Percentiles rank a stretch among this genome's conserved stretches.
Evolutionary conservation across 1,139 yeast species (phyloP).

Genomic region (Candida anutae): DNA sequence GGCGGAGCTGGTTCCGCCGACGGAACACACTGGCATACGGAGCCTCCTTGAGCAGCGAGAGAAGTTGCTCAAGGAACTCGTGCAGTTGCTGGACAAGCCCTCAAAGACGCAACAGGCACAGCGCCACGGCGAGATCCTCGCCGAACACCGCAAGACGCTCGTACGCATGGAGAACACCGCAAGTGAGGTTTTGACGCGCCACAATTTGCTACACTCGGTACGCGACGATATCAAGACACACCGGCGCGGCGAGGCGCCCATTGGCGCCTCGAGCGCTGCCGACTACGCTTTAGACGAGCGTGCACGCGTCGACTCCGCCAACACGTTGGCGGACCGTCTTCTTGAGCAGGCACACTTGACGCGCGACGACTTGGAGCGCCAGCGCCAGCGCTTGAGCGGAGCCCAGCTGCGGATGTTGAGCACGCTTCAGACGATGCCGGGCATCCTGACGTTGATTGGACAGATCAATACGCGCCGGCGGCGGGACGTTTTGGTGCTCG

Average conservation of each 20-base stretch:
- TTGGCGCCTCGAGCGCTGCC: conserved; percentile 34
- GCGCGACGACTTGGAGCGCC: conserved; percentile 73
- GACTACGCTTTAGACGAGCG: conserved; percentile 77
- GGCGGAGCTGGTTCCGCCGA: conserved; percentile 19
- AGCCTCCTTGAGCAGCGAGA: conserved; percentile 27
- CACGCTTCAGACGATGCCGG: conserved; percentile 68
- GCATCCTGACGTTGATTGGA: conserved; percentile 65
- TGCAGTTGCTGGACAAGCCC: conserved; percentile 40
- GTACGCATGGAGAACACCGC: conserved; percentile 51
- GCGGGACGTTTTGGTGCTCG: conserved; percentile 82
- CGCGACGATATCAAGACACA: conserved; percentile 68
- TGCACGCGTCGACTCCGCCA: conserved; percentile 63
- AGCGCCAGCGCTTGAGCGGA: conserved; percentile 53
- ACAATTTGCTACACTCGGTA: conserved; percentile 67
- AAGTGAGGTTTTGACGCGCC: conserved; percentile 66
- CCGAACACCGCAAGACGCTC: conserved; percentile 62
- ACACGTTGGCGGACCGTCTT: conserved; percentile 69
- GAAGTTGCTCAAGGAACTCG: conserved; percentile 21
- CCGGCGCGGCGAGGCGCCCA: conserved; percentile 27
- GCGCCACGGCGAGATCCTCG: conserved; percentile 71
- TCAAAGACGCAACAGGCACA: conserved; percentile 75
- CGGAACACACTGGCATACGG: conserved; percentile 54
- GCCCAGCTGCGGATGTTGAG: conserved; percentile 61
- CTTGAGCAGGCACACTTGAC: conserved; percentile 83
- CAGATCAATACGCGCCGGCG: conserved; percentile 84